Evolutionary conservation across 2,329 filamentous ascomycete species (phyloP).

Genomic region (Aspergillus sp.): DNA sequence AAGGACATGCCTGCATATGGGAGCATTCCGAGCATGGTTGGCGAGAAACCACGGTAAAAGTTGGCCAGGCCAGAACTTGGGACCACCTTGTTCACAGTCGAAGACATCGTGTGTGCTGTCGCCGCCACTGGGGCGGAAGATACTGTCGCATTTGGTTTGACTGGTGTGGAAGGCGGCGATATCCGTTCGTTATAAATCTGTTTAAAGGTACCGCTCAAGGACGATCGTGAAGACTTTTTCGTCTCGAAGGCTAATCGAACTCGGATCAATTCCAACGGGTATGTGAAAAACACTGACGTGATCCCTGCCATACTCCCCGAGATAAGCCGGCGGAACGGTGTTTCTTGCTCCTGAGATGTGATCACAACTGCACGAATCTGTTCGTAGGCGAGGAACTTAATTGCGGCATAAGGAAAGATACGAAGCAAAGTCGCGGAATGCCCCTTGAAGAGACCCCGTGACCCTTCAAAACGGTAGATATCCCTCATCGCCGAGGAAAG

Average conservation of each 20-base stretch:
- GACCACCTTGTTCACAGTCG: slow-evolving; percentile 44
- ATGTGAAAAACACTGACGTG: slow-evolving; percentile 91
- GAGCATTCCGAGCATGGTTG: slow-evolving; percentile 88
- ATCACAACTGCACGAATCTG: slow-evolving; percentile 82
- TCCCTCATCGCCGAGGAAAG: slow-evolving; percentile 74
- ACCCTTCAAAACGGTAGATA: slow-evolving; percentile 70
- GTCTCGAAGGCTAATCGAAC: slow-evolving; percentile 95
- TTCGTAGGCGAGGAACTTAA: slow-evolving; percentile 97
- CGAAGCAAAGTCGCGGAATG: slow-evolving; percentile 90
- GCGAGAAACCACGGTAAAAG: slow-evolving; percentile 90
- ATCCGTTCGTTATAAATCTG: slow-evolving; percentile 79
- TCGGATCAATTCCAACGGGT: slow-evolving; percentile 85
- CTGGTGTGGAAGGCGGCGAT: slow-evolving; percentile 27
- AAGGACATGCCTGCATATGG: slow-evolving; percentile 96
- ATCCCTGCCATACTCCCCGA: slow-evolving; percentile 56
- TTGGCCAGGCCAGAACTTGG: slow-evolving; percentile 69
- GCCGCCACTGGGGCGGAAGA: slow-evolving; percentile 33
- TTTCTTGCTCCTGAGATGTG: slow-evolving; percentile 65
- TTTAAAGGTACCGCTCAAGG: slow-evolving; percentile 67
- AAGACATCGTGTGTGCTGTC: slow-evolving; percentile 26
- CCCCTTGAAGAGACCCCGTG: slow-evolving; percentile 75
- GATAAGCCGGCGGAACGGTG: slow-evolving; percentile 59
- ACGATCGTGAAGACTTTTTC: slow-evolving; percentile 62
- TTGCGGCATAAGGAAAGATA: slow-evolving; percentile 94
- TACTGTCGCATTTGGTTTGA: slow-evolving; percentile 36